Conservation (phyloP, 306 rosid species). For the Inga oerstediana region DNA sequence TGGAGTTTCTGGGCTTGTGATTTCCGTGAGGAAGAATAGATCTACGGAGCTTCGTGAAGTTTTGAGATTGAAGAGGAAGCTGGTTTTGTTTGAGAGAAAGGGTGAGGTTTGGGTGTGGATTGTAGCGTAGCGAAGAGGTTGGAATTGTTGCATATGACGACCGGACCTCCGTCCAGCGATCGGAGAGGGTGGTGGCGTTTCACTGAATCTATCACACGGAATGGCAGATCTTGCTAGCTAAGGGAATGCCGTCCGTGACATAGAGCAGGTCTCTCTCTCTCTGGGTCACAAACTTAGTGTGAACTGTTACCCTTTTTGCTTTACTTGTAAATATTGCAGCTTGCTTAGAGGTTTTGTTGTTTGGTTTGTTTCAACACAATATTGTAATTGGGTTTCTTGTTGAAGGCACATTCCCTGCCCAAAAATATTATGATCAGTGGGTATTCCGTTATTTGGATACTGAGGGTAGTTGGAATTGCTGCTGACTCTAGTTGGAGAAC, state of each 20-base stretch:
- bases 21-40: slow-evolving; percentile 43
- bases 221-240: slow-evolving; percentile 98
- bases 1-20: slow-evolving; percentile 44
- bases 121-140: slow-evolving; percentile 66
- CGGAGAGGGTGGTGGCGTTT: slow-evolving; percentile 92
- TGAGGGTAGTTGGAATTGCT: slow-evolving; percentile 14
- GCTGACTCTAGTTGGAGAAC: background rate
- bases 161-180: slow-evolving; percentile 82
- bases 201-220: slow-evolving; percentile 79
- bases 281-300: slow-evolving; percentile 2
- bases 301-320: slow-evolving; percentile 4
- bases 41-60: slow-evolving; percentile 47
- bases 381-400: background rate
- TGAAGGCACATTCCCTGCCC: background rate
- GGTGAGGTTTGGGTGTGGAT: slow-evolving; percentile 57
- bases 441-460: too few relatives aligned
- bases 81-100: slow-evolving; percentile 20
- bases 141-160: slow-evolving; percentile 77
- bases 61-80: slow-evolving; percentile 31
- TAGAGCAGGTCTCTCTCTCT: slow-evolving; percentile 60
- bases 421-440: slow-evolving; percentile 7
- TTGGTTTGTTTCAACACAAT: background rate
- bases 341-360: slow-evolving; percentile 20
- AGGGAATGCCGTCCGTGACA: slow-evolving; percentile 93
- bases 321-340: background rate